Conservation (phyloP, 1,284 basidiomycete genomes). For the Tausonia pullulans region DNA sequence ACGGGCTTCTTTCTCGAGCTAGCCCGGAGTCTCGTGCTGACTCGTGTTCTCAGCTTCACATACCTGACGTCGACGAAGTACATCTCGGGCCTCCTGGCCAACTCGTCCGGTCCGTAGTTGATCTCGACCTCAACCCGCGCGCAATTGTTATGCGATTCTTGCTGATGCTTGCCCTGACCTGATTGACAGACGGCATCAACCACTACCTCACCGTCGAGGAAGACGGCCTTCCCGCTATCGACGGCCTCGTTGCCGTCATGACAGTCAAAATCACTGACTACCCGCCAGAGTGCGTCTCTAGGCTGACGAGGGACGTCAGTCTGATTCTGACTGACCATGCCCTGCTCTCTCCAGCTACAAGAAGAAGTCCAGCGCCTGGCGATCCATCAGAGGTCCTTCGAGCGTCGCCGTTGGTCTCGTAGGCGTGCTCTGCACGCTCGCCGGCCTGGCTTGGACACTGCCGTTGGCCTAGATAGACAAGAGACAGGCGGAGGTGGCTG, state of each 20-base stretch:
- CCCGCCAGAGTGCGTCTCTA: too few relatives aligned
- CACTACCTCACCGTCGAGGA: constrained; percentile 54
- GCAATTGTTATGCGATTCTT: not conserved
- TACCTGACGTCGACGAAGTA: constrained; percentile 60
- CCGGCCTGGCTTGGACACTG: too few relatives aligned
- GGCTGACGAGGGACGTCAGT: too few relatives aligned
- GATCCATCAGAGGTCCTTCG: too few relatives aligned
- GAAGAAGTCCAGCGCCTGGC: too few relatives aligned
- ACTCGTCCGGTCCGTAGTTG: constrained; percentile 42
- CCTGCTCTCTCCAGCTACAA: too few relatives aligned
- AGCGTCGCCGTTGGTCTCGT: too few relatives aligned
- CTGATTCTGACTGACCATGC: too few relatives aligned
- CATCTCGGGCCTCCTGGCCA: constrained; percentile 52
- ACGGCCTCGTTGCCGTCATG: constrained; percentile 75
- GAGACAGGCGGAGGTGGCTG: too few relatives aligned
- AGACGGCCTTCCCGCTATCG: constrained; percentile 53
- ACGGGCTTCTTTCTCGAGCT: not conserved
- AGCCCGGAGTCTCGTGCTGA: not conserved
- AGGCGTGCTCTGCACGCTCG: too few relatives aligned
- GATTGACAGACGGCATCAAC: constrained; percentile 51
- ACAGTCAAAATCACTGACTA: constrained; percentile 52
- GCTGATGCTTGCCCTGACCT: constrained; percentile 10
- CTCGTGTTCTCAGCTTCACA: constrained; percentile 41
- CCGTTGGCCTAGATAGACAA: too few relatives aligned
- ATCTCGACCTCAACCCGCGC: not conserved